Evolutionary conservation across 805 yeast species (phyloP), one percentile per base, ranked within the genome.

Genomic region (Zygosaccharomyces kombuchaensis): DNA sequence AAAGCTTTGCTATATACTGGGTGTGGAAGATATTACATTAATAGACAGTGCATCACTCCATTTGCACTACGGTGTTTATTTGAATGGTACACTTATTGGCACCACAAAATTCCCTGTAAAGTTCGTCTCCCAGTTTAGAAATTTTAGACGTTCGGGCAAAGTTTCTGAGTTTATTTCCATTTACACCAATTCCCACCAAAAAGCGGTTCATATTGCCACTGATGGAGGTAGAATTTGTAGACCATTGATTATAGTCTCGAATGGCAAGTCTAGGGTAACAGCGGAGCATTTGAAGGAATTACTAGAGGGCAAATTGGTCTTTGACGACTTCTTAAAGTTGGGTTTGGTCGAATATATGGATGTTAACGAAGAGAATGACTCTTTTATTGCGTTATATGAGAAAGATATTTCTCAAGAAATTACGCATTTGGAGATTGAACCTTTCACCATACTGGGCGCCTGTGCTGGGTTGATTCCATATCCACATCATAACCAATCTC

Each of bases 401-500:
- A 81, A 79, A 46, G 75, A 85, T 45, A 47, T 71, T 12, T 60
- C 73, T 5, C 67, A 65, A 10, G 70, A 74, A 9, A 80, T 83
- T 25, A 90, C 98, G 0, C 99, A 93, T 69, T 68, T 93, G 60
- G 99, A 93, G 69, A 88, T 93, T 56, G 99, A 93, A 65, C 96
- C 96, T 70, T 85, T 95, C 37, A 93, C 95, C 91, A 88, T 93
- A 62, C 75, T 93, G 53, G 99, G 99, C 67, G 96, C 93, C 49
- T 96, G 96, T 42, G 99, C 99, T 8, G 88, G 96, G 35, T 88
- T 93, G 64, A 93, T 93, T 76, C 99, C 99, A 13, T 93, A 91
- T 84, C 99, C 99, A 10, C 98, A 93, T 71, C 99, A 93, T 69
- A 93, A 93, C 68, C 99, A 93, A 74, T 90, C 97, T 45, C 99